Evolutionary conservation across 352 stramenopile genomes (phyloP).

Genomic region (Pseudoperonospora humuli): DNA sequence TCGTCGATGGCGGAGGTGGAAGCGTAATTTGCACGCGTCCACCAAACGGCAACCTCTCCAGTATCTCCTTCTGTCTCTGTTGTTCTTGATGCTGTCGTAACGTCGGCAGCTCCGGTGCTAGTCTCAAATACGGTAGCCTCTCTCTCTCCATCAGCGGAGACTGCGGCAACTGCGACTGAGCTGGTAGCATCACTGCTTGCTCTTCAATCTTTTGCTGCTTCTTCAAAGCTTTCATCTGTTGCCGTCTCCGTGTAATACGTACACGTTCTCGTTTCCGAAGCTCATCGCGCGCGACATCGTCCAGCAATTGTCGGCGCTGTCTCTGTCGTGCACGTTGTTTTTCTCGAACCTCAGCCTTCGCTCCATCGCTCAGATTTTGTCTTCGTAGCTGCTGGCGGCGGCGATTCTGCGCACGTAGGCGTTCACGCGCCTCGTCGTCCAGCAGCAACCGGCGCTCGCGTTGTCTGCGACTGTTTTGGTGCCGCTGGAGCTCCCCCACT

Average conservation of each 20-base stretch:
- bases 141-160: constrained; percentile 2
- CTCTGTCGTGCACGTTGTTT: constrained; percentile 40
- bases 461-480: constrained; percentile 39
- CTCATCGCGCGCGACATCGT: constrained; percentile 29
- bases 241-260: constrained; percentile 31
- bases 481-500: constrained; percentile 23
- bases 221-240: constrained; percentile 9
- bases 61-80: constrained; percentile 16
- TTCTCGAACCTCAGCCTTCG: constrained; percentile 28
- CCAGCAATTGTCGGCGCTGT: constrained; percentile 32
- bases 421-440: constrained; percentile 26
- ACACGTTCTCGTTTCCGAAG: constrained; percentile 42
- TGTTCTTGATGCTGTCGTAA: constrained; percentile 18
- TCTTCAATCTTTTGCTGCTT: constrained; percentile 6
- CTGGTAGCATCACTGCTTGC: background rate
- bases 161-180: constrained; percentile 1
- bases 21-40: constrained; percentile 32
- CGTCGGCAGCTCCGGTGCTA: constrained; percentile 20
- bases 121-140: constrained; percentile 12
- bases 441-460: constrained; percentile 37
- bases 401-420: constrained; percentile 56
- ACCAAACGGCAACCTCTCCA: constrained; percentile 18
- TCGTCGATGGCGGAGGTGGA: constrained; percentile 16
- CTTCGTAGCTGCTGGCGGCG: constrained; percentile 45
- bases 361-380: constrained; percentile 33